Base-by-base conservation (phyloP, 1,284 basidiomycete species). In the Leccinum fallax region DNA sequence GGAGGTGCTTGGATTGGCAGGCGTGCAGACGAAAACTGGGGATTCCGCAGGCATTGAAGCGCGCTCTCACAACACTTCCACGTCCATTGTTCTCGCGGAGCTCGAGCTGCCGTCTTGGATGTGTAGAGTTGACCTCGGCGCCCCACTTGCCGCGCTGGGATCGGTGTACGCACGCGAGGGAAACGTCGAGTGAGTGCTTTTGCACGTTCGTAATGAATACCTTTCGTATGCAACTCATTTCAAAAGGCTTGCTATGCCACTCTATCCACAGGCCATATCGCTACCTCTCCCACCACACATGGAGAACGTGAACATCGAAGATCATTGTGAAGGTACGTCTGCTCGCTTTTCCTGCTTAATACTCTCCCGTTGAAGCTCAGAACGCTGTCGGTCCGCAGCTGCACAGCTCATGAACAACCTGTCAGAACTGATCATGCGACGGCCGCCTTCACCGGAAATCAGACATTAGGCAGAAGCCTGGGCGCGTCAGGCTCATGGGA, bases 381-480 rank as follows among this genome's bases (percentile, higher is more conserved):
- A 53, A 26, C 3, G 19, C 49, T 21, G 16, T 51, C 24, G 32
- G 19, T 53, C 34, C 55, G n/a, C 63, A 89, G 88, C 83, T n/a
- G 88, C 89, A 7, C 83, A 89, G 57, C 67, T 90, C 13, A 90
- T 92, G 89, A 85, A 82, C 66, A 86, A 85, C 63, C 77, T 92
- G 38, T 83, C 87, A 10, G 85, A 87, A 59, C 74, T 87, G 52
- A 78, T 87, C 61, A 77, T 86, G 63, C 81, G 82, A 43, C 76
- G 73, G n/a, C 70, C 79, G 2, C 77, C 80, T 11, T 78, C 79
- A 16, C 76, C 79, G 0, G 80, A 85, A 38, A 75, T 76, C 30
- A 72, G 83, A 43, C 73, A 79, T 36, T 82, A 86, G 65, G 87
- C 89, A 0, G 86, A 89, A 67, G 73, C 80, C 1, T 88, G 87